These are phyloP conservation scores for Termitomyces bulborhizus DNA, from an alignment of 768 basidiomycete genomes.

Conservation along the genomic window DNA sequence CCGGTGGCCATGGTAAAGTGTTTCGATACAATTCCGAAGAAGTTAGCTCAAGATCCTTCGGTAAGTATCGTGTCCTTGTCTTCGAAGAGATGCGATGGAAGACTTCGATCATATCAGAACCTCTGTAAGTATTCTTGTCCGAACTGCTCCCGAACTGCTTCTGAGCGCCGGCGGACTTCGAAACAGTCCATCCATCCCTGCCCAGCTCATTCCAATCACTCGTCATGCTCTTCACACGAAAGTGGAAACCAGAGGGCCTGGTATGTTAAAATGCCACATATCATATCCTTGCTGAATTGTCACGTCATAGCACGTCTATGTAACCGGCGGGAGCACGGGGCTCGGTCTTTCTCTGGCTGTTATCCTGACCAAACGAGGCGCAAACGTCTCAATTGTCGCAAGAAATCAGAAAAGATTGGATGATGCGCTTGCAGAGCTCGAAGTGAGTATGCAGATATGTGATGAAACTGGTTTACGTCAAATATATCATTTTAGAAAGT, in stretches of 20 bases:
- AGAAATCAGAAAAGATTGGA: slow-evolving; percentile 61
- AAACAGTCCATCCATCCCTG: too few relatives aligned
- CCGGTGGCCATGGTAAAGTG: too few relatives aligned
- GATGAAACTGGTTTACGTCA: neutral
- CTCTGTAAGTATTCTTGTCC: too few relatives aligned
- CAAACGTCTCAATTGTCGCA: slow-evolving; percentile 83
- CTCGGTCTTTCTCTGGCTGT: slow-evolving; percentile 72
- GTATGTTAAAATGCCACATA: slow-evolving; percentile 15
- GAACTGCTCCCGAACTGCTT: neutral
- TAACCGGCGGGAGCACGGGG: slow-evolving; percentile 81
- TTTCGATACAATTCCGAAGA: too few relatives aligned
- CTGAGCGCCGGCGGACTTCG: neutral
- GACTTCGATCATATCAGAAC: too few relatives aligned
- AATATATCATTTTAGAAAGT: slow-evolving; percentile 30
- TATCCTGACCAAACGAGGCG: slow-evolving; percentile 60
- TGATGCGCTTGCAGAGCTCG: slow-evolving; percentile 51
- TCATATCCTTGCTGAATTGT: too few relatives aligned
- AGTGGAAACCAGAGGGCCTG: slow-evolving; percentile 46
- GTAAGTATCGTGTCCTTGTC: too few relatives aligned
- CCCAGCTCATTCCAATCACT: neutral
- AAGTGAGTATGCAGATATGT: slow-evolving; percentile 35
- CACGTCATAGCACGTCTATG: slow-evolving; percentile 62
- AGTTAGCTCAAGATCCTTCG: too few relatives aligned
- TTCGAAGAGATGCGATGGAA: too few relatives aligned
- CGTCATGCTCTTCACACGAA: slow-evolving; percentile 23